Evolutionary conservation across 116 monocot genomes (phyloP), one percentile per base, ranked within the genome.

Genomic region (Iris pallida): DNA sequence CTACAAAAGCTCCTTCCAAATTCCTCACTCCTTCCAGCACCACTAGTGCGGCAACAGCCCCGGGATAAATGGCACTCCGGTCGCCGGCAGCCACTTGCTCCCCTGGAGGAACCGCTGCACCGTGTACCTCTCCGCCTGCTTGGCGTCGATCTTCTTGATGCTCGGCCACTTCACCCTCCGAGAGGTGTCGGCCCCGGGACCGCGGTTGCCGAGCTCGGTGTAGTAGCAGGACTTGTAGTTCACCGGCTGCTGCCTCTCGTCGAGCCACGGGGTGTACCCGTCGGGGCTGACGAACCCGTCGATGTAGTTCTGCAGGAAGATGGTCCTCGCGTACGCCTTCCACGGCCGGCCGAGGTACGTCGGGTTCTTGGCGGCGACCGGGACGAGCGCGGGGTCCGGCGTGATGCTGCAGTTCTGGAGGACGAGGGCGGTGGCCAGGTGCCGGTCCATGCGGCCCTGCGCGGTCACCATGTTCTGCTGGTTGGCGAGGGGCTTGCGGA

Each of bases 381-480:
- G 61, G 44, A 19, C 40, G 61, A 57, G 70, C 0, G 13, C 43
- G 13, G 75, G 72, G 41, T 79, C 79, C 8, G 83, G 68, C 14
- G 45, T 19, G 47, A 83, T 57, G 48, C 79, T 83, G 79, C 83
- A 79, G 75, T 79, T 79, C 17, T 79, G 79, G 68, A 83, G 53
- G 63, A 83, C 54, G 66, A 68, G 67, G 44, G 60, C 83, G n/a
- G 67, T 55, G 5, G 62, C 51, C 4, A 62, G 56, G 5, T 66
- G 75, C 4, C 47, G 53, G 55, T 70, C 74, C 67, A 59, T 72
- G 15, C 83, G 75, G 6, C 83, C 83, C 53, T 83, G 83, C 18
- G 83, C 83, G 2, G 79, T 79, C 45, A 83, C 83, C 44, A 83
- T 83, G 79, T 83, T 83, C 66, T 72, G 75, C 71, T 83, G 83